Evolutionary conservation across 23 red algal species (phyloP), one percentile per base, ranked within the genome.

Genomic region (Gracilariopsis chorda): DNA sequence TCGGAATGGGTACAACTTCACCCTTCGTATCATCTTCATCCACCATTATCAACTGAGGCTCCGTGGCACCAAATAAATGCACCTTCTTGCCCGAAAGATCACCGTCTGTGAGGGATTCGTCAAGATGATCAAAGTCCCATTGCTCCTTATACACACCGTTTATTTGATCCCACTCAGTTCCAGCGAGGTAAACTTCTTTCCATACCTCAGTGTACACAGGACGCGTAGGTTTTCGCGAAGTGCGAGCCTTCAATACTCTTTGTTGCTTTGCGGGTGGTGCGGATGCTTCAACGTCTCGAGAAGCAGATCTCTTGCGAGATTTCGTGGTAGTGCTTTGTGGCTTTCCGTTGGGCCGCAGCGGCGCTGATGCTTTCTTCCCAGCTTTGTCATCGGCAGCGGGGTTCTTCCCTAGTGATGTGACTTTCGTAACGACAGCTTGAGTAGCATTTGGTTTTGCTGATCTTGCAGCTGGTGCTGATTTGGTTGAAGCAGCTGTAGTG

Each of bases 101-200:
- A 8, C 93, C 90, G 2, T 80, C 85, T 19, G 58, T 87, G 17
- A 99, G 72, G 23, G 90, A 90, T 16, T 93, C 88, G 52, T 99
- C 97, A 55, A 99, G 82, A 73, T 99, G 97, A 30, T 78, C 79
- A 49, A 99, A 99, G 42, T 99, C 97, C 97, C 97, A 99, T 27
- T 87, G 85, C 40, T 90, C 59, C n/a, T 51, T 62, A 51, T 93
- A 82, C 23, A 99, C 93, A 4, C 57, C 90, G 65, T 71, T 88
- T 51, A 99, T 42, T 72, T 99, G 97, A 71, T 99, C 93, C 93
- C 93, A 95, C 61, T 99, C 97, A 9, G 97, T 99, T 19, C 97
- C 97, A 11, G 93, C 93, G 6, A 95, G 80, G 60, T 94, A 99
- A 29, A 99, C 88, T 23, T 83, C 75, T 51, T 90, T 82, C 93